Evolutionary conservation across 140 eudicot species (phyloP).

Genomic region (Bidens hawaiensis): DNA sequence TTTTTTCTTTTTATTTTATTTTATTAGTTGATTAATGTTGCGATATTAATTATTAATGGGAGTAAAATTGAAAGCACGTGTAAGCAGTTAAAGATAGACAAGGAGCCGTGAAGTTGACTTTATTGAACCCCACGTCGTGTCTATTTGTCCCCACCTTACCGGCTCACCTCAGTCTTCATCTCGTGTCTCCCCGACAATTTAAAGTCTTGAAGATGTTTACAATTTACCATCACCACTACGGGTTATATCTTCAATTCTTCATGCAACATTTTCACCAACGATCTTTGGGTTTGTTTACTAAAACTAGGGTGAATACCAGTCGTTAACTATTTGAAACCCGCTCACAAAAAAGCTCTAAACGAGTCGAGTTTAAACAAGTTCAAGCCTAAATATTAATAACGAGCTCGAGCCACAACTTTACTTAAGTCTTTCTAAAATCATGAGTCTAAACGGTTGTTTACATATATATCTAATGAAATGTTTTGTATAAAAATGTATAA

Average conservation of each 20-base stretch:
- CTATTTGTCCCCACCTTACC: constrained; percentile 22
- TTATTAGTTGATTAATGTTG: background rate
- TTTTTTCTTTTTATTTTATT: no score
- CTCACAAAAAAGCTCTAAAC: no score
- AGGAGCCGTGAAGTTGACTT: constrained; percentile 29
- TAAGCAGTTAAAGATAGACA: constrained; percentile 7
- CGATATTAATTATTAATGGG: background rate
- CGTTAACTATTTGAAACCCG: no score
- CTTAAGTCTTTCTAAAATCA: no score
- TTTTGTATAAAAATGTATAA: no score
- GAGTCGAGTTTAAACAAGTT: no score
- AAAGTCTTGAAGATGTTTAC: background rate
- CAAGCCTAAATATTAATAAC: no score
- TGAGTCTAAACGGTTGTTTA: no score
- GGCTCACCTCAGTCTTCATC: background rate
- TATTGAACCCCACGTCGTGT: constrained; percentile 28
- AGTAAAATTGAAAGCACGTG: background rate
- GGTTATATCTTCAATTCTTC: background rate
- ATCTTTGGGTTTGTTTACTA: no score
- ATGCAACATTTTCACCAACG: no score
- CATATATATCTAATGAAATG: no score
- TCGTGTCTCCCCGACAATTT: background rate
- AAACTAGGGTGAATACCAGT: background rate
- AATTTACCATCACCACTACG: background rate
- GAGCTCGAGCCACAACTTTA: no score